Evolutionary conservation across 139 green algal species (phyloP), one percentile per base, ranked within the genome.

Genomic region (Coelastrella sp.): DNA sequence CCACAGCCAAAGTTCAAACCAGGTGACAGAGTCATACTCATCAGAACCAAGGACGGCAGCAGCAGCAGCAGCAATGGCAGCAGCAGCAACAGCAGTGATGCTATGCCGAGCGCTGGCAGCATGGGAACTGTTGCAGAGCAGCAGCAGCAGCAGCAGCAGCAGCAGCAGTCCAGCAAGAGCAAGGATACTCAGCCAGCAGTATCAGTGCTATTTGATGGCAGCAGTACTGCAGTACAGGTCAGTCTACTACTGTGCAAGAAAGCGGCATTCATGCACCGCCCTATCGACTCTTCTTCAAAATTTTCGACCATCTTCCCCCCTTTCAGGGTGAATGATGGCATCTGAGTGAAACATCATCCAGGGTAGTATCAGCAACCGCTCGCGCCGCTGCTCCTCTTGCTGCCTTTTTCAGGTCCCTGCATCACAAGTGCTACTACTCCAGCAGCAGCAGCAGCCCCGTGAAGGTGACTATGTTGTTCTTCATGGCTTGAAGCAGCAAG

Each of bases 1-100:
- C 92, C 94, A 3, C 45, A 92, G 5, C 94, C 91, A 79, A 92
- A 64, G 5, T 64, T 13, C 5, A 27, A n/a, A 64, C 17, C 53
- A 64, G 53, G 53, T 32, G 53, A 71, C 27, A 59, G 37, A 59
- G 32, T 48, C 0, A 25, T 53, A 48, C 41, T 66, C 51, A 17
- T 53, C 34, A 72, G 34, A 19, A 23, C 17, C 30, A 25, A 25
- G 19, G 19, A 3, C 13, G 32, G 11, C 75, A 83, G 75, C 75
- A 83, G 34, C 75, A 83, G 34, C 17, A 83, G 53, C 75, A 83
- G 27, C 43, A 69, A 53, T 53, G 51, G 75, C 30, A 83, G 75
- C 34, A 71, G 23, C 17, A 34, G 66, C 25, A 48, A 4, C 30
- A 27, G n/a, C n/a, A n/a, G n/a, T n/a, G n/a, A n/a, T n/a, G n/a